Evolutionary conservation across 2,329 filamentous ascomycete genomes (phyloP), one percentile per base, ranked within the genome.

Genomic region (Plenodomus tracheiphilus): DNA sequence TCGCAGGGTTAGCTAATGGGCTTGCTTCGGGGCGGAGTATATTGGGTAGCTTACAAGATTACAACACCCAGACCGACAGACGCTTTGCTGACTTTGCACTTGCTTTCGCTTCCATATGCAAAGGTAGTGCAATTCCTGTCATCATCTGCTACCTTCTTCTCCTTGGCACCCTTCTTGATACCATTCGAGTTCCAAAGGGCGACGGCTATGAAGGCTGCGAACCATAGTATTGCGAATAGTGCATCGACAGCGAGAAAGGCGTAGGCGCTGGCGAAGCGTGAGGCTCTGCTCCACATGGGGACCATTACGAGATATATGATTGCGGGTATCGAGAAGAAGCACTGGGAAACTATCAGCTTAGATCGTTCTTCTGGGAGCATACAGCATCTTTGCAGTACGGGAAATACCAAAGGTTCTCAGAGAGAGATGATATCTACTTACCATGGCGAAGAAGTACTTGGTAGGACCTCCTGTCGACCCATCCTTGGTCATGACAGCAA

Each of bases 301-400:
- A 83, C 80, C 65, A 82, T 82, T 39, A 79, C 75, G 46, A 84
- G 79, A 65, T 85, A 86, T 48, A 85, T 74, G 30, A 85, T 71
- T 21, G 79, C 80, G 11, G 82, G 82, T 36, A 82, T 74, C 36
- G 78, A 79, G 54, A 85, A 66, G 75, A 82, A 85, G 65, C 83
- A 85, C 83, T 85, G 37, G 11, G 13, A 16, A 15, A 18, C 18
- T 38, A 49, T 68, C 39, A 67, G 62, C 51, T 46, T 51, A n/a
- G n/a, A n/a, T 43, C 38, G 41, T 39, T 18, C 36, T 47, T 41
- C 43, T 36, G 6, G 22, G 10, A 10, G 6, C 21, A n/a, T n/a
- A n/a, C n/a, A n/a, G n/a, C n/a, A n/a, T n/a, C n/a, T n/a, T n/a
- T n/a, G n/a, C n/a, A n/a, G n/a, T n/a, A n/a, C n/a, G n/a, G n/a